Conservation (phyloP, 805 yeast genomes). For the Monosporozyma yasuniensis region DNA sequence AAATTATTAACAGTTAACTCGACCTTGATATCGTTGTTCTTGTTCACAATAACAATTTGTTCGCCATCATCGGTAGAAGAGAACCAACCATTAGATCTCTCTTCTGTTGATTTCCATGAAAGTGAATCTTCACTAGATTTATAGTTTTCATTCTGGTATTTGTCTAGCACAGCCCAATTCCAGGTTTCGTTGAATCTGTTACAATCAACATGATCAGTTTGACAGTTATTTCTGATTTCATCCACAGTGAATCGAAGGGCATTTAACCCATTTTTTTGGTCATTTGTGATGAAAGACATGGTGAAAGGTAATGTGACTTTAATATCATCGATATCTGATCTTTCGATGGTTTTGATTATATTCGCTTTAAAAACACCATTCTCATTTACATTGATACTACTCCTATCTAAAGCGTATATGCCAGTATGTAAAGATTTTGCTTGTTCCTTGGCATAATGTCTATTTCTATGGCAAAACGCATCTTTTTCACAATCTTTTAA, state of each 20-base stretch:
- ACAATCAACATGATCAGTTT: conserved; percentile 26
- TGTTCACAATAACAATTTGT: conserved; percentile 4
- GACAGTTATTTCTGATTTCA: conserved; percentile 41
- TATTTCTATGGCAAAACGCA: conserved; percentile 77
- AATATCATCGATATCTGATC: conserved; percentile 27
- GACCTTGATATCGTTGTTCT: conserved; percentile 27
- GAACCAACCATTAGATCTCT: not conserved
- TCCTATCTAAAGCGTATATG: not conserved
- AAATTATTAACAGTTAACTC: conserved; percentile 37
- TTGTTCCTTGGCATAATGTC: conserved; percentile 37
- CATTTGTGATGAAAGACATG: conserved; percentile 41
- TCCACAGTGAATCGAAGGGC: conserved; percentile 56
- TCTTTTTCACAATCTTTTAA: conserved; percentile 72
- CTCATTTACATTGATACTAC: not conserved
- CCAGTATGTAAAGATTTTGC: not conserved
- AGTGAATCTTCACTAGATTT: not conserved
- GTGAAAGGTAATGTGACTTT: conserved; percentile 45
- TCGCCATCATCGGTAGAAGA: conserved; percentile 1
- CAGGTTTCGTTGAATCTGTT: conserved; percentile 53
- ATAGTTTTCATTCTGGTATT: not conserved
- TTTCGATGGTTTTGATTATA: conserved; percentile 37
- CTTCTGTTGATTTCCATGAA: not conserved
- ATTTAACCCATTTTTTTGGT: conserved; percentile 27
- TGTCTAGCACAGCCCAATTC: conserved; percentile 43
- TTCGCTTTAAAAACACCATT: conserved; percentile 27